Evolutionary conservation across 2,329 filamentous ascomycete genomes (phyloP).

Genomic region (Teratosphaeria epicoccoides): DNA sequence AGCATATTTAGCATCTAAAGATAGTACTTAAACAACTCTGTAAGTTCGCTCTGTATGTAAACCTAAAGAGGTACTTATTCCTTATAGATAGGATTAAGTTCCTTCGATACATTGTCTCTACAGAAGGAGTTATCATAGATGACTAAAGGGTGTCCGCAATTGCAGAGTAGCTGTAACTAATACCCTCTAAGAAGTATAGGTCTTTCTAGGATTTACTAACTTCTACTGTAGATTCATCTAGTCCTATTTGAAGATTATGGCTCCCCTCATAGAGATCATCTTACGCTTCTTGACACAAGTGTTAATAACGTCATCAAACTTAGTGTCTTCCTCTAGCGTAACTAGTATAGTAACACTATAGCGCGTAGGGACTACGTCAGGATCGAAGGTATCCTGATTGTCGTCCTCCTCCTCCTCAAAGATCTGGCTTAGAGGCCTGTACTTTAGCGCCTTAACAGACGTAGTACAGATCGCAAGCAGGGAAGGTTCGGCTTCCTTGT

Average conservation of each 20-base stretch:
- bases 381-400: too few relatives aligned
- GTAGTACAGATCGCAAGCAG: too few relatives aligned
- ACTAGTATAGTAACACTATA: too few relatives aligned
- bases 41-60: not conserved
- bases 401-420: too few relatives aligned
- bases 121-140: too few relatives aligned
- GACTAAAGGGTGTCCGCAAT: too few relatives aligned
- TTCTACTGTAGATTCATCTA: constrained; percentile 20
- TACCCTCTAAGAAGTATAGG: constrained; percentile 10
- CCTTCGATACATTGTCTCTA: not conserved
- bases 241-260: constrained; percentile 9
- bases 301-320: constrained; percentile 10
- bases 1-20: not conserved
- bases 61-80: constrained; percentile 1
- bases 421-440: too few relatives aligned
- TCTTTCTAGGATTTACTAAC: constrained; percentile 14
- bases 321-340: too few relatives aligned
- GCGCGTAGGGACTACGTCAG: too few relatives aligned
- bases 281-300: too few relatives aligned
- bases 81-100: constrained; percentile 2
- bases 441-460: too few relatives aligned
- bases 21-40: constrained; percentile 1
- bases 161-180: not conserved
- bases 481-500: too few relatives aligned
- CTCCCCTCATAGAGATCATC: constrained; percentile 6